Conservation (phyloP, 2,329 filamentous ascomycete species). For the Colletotrichum sojae region DNA sequence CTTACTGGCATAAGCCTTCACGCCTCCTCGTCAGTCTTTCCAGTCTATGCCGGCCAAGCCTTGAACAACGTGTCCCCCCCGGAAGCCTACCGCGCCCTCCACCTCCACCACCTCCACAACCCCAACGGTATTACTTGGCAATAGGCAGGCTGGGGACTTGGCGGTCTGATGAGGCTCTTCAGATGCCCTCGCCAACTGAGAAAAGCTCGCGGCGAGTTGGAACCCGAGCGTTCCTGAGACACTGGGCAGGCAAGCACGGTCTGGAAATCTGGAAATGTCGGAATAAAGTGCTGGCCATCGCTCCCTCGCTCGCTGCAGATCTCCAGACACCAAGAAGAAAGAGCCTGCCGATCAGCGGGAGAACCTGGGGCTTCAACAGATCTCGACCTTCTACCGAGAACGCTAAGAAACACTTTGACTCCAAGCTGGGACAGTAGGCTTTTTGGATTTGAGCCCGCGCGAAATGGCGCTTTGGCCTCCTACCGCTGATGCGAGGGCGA, state of each 20-base stretch:
- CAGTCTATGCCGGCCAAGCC: neutral
- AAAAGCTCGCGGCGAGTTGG: neutral
- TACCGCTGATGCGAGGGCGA: neutral
- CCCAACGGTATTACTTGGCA: neutral
- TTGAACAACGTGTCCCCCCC: neutral
- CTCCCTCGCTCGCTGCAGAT: neutral
- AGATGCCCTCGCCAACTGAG: neutral
- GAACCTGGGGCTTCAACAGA: neutral
- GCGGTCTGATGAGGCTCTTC: neutral
- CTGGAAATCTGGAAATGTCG: neutral
- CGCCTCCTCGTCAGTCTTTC: neutral
- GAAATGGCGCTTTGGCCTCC: slow-evolving; percentile 30
- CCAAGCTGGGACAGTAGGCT: slow-evolving; percentile 18
- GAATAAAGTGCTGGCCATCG: slow-evolving; percentile 5
- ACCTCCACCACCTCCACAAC: neutral
- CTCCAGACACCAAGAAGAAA: neutral
- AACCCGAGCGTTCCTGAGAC: neutral
- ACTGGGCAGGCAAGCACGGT: neutral
- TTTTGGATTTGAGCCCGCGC: slow-evolving; percentile 6
- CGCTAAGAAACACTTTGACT: slow-evolving; percentile 35
- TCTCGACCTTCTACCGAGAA: slow-evolving; percentile 20
- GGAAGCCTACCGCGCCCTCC: neutral
- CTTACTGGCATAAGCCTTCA: slow-evolving; percentile 16
- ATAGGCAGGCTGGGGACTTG: neutral
- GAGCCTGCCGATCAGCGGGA: neutral